Conservation (phyloP, 306 rosid species). For the Cucumis sativus region DNA sequence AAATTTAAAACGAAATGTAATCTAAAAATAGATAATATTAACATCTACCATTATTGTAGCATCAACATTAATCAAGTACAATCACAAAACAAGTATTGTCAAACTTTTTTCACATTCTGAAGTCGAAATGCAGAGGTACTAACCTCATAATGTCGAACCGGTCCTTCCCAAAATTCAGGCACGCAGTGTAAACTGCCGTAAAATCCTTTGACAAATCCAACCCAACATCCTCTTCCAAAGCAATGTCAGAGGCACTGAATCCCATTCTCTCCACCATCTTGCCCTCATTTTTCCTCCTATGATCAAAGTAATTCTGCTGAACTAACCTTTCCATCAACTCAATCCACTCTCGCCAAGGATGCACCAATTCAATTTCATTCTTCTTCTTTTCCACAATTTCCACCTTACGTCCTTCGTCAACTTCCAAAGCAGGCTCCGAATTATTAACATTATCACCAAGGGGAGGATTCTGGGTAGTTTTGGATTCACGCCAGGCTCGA, state of each 20-base stretch:
- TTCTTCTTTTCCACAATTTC: slow-evolving; percentile 7
- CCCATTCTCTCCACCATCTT: slow-evolving; percentile 53
- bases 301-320: slow-evolving; percentile 84
- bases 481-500: slow-evolving; percentile 76
- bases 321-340: slow-evolving; percentile 86
- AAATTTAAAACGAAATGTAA: background rate
- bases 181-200: slow-evolving; percentile 58
- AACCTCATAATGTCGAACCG: slow-evolving; percentile 85
- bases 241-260: slow-evolving; percentile 22
- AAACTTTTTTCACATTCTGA: background rate
- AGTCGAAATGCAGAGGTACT: slow-evolving; percentile 13
- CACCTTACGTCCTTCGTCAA: background rate
- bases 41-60: background rate
- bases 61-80: background rate
- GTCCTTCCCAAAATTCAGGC: slow-evolving; percentile 79
- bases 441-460: background rate
- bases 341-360: slow-evolving; percentile 98
- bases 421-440: background rate
- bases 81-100: background rate
- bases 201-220: slow-evolving; percentile 57
- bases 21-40: background rate
- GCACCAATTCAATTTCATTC: slow-evolving; percentile 57
- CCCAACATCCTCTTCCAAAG: slow-evolving; percentile 14
- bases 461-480: slow-evolving; percentile 15
- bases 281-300: slow-evolving; percentile 64